Evolutionary conservation across 345 rosid genomes (phyloP), one percentile per base, ranked within the genome.

Genomic region (Boechera divaricarpa): DNA sequence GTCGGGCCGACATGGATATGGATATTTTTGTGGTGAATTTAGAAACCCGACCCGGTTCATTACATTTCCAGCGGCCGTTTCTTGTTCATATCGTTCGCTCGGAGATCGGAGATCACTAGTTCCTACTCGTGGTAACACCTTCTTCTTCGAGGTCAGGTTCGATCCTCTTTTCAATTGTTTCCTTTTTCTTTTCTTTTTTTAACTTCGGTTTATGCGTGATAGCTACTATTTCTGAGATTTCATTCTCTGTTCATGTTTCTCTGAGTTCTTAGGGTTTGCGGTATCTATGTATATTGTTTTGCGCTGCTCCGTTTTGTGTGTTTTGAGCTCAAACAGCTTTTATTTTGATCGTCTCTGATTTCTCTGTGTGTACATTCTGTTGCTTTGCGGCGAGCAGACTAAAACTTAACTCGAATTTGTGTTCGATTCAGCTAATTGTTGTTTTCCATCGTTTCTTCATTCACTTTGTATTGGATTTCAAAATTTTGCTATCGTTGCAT

Each of bases 11-110:
- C 49, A 57, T 45, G 21, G 54, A 31, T 55, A 12, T 31, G 10
- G 63, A 38, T 49, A 62, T 39, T 52, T n/a, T 16, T 11, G 44
- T 4, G 21, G 29, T 51, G 38, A 6, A 7, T 61, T 3, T 29
- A 41, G 38, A 49, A 67, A 24, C 45, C 73, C 68, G 68, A 49
- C 54, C 79, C 79, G 73, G 44, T 26, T 75, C 1, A 6, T 26
- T 10, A 13, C 8, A 9, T 64, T 55, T 24, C 38, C 47, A 15
- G 39, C 44, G 15, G 32, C 65, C 49, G 32, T 21, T 16, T 66
- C n/a, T 35, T 29, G 58, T 47, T 65, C 65, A 24, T 3, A 65
- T 55, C 57, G 64, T 21, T 39, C 32, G 44, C 10, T 62, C 9
- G 62, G 61, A 29, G 76, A 26, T 53, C 38, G 8, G 55, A 6